Evolutionary conservation across 2,329 filamentous ascomycete species (phyloP), one percentile per base, ranked within the genome.

Genomic region (Fusarium paranaense): DNA sequence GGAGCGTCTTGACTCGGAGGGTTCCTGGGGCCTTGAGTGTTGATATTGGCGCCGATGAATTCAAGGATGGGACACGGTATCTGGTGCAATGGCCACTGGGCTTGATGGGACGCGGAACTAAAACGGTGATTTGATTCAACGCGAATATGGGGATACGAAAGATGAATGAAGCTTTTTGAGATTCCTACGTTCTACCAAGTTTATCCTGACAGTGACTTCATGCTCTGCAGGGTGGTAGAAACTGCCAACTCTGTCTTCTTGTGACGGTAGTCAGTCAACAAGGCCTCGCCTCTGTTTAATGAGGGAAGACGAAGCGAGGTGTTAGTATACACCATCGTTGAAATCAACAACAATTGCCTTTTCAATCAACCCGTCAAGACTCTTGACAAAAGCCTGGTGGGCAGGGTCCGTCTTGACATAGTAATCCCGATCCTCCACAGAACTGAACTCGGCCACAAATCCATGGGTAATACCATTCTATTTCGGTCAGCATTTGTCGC

Each of bases 401-500:
- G 82, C 87, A 3, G 91, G 91, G 75, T 95, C 93, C 37, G 90
- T 83, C 61, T 88, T 81, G 16, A 92, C 81, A 79, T 94, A 95
- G 76, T 94, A 94, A 70, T 91, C 87, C 58, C 92, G 85, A 78
- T 95, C 92, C 72, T 89, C 87, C 20, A 84, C 84, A 37, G 80
- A 91, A 8, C 87, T 86, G 69, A 95, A 95, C 76, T 94, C 89
- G 27, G 88, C 86, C 2, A 95, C 87, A 73, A 95, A 94, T 0
- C 86, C 91, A 78, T 95, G 92, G 1, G 91, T 91, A 62, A 92
- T 89, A 1, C 88, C 91, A 63, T 87, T 86, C 91, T 90, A 69
- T 11, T 52, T 25, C 3, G 10, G 40, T 68, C 2, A 64, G 52
- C 5, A 14, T 27, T n/a, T 18, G 16, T 10, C 16, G 20, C 10